Base-by-base conservation (phyloP, 345 rosid species). In the Mangifera indica region DNA sequence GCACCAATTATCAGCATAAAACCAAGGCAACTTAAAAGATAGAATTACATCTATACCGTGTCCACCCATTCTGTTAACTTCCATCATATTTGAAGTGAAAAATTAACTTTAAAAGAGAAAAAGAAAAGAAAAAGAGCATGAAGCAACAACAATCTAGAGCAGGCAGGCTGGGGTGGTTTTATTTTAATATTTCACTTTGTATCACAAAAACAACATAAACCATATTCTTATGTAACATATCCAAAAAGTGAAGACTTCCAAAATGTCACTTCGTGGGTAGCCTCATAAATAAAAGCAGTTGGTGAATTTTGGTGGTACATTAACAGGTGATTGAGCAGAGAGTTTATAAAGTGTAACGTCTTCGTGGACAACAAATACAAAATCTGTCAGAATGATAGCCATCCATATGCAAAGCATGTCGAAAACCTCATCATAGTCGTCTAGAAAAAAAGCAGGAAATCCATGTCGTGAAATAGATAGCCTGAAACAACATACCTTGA, bases 401-500 rank as follows among this genome's bases (percentile, higher is more conserved):
- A 48, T 17, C 70, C 58, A 51, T 10, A 11, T 51, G 7, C n/a
- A 66, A 15, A 18, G 11, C 18, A 66, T 8, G 29, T 22, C 53
- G 10, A 15, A 20, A 53, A 53, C 5, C 57, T 53, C 60, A 34
- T 54, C 21, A 37, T 46, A 13, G 26, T 48, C 40, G 25, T 15
- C 21, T 54, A 55, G 21, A 22, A 40, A 25, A 57, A 1, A 42
- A 4, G 17, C 37, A 57, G 17, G 63, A 22, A 42, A 56, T 14
- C 7, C 10, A 66, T 20, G 2, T 8, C 25, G 8, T 14, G 11
- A 29, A 60, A 18, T 29, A 55, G 65, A n/a, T 24, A 5, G 32
- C 20, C 29, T 24, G 15, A 15, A 34, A 32, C 18, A 73, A 54
- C 67, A 49, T 72, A 86, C 96, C 82, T 69, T 75, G 77, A 74